These are phyloP conservation scores for Acacia concinna DNA, from an alignment of 331 rosid genomes.

Conservation along the genomic window DNA sequence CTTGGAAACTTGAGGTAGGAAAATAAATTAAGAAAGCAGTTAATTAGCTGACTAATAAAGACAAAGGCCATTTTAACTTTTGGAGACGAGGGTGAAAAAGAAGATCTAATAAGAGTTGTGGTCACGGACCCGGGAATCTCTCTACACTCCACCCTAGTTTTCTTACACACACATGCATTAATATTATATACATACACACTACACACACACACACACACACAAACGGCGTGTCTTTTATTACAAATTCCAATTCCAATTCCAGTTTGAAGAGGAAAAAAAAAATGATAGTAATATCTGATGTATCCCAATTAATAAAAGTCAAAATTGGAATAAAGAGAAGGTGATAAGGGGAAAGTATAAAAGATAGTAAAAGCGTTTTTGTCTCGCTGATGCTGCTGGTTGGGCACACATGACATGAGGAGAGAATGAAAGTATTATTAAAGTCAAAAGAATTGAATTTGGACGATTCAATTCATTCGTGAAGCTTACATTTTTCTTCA, in stretches of 20 bases:
- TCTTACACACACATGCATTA: background rate
- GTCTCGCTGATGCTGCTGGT: background rate
- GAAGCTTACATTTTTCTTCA: background rate
- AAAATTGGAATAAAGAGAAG: background rate
- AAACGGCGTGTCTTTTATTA: background rate
- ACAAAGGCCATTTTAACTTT: background rate
- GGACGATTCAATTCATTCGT: constrained; percentile 16
- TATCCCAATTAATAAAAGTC: background rate
- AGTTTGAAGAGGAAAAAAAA: background rate
- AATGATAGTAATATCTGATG: too few species aligned
- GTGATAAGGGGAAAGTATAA: background rate
- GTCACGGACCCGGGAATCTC: constrained; percentile 66
- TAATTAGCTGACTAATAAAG: background rate
- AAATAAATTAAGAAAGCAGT: background rate
- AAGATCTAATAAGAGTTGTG: constrained; percentile 14
- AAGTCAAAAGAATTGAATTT: background rate
- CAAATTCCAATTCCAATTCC: background rate
- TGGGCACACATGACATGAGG: background rate
- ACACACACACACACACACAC: too few species aligned
- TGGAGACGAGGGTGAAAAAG: constrained; percentile 6
- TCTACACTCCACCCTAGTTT: constrained; percentile 11
- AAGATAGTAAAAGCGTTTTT: background rate
- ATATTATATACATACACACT: background rate
- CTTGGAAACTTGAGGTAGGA: background rate
- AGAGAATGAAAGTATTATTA: background rate